Evolutionary conservation across 805 yeast species (phyloP), one percentile per base, ranked within the genome.

Genomic region (Sugiyamaella smithiae): DNA sequence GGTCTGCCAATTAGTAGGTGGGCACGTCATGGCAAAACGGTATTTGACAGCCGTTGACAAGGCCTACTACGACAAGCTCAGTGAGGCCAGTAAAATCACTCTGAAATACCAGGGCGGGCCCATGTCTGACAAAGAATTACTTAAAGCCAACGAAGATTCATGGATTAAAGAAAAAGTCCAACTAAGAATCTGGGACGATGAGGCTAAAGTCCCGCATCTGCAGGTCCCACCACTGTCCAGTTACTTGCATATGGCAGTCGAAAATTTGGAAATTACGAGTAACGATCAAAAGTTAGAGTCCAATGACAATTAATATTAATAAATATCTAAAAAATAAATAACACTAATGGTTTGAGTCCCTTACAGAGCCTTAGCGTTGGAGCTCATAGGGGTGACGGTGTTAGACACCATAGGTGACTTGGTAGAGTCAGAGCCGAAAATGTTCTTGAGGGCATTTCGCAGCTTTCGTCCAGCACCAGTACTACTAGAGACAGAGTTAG

Each of bases 1-100:
- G 40, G 49, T 45, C n/a, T 50, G 53, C 45, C 53, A 50, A 32
- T 36, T 50, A 19, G 53, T 50, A 11, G 53, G 53, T 7, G 53
- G 53, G 8, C 53, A 50, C 42, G 53, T 50, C 11, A 24, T 35
- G 9, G 53, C 53, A 17, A 50, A 50, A 22, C 17, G 53, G 28
- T 50, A 50, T 45, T 33, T 50, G 46, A 50, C 53, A 3, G 53
- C 45, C 2, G 41, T 28, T 11, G 31, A 45, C 12, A 28, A 32
- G 12, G 28, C 23, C 33, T 50, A 50, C 33, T 42, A 50, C 47
- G 47, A 41, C 26, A 23, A 24, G 31, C 42, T 50, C 19, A 50
- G 53, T 41, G 25, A 28, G 7, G 31, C 46, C 20, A 40, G 46
- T 36, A 45, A 50, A 46, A 45, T 22, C 19, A 45, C 53, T 12